Conservation (phyloP, 306 rosid species). For the Mucuna pruriens region DNA sequence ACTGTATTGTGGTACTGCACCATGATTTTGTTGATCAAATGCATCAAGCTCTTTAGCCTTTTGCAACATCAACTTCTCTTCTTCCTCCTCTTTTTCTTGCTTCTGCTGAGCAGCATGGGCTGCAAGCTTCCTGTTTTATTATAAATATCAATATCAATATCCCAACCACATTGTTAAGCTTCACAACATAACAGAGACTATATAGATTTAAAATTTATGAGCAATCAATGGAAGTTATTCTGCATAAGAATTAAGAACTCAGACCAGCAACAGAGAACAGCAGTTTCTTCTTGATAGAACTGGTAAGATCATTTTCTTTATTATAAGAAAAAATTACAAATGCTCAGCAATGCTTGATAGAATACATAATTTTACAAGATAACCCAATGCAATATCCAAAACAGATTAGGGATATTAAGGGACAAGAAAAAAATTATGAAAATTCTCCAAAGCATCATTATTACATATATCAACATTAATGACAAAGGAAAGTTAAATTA, state of each 20-base stretch:
- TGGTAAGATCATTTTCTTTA: not conserved
- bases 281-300: not conserved
- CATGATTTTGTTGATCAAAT: constrained; percentile 98
- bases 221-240: not conserved
- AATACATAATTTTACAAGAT: not conserved
- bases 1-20: constrained; percentile 87
- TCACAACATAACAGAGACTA: not conserved
- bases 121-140: constrained; percentile 70
- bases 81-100: constrained; percentile 87
- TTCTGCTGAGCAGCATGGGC: constrained; percentile 84
- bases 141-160: constrained; percentile 20
- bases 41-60: constrained; percentile 95
- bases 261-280: not conserved
- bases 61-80: constrained; percentile 73
- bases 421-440: not conserved
- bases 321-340: not conserved
- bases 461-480: not conserved
- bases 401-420: not conserved
- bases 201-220: constrained; percentile 7
- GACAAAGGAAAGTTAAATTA: constrained; percentile 8
- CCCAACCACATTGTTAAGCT: constrained; percentile 1
- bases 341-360: not conserved
- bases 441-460: not conserved
- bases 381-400: constrained; percentile 15
- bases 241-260: constrained; percentile 29